Conservation (phyloP, 2,329 filamentous ascomycete genomes). For the Stagonosporopsis cucurbitacearum region DNA sequence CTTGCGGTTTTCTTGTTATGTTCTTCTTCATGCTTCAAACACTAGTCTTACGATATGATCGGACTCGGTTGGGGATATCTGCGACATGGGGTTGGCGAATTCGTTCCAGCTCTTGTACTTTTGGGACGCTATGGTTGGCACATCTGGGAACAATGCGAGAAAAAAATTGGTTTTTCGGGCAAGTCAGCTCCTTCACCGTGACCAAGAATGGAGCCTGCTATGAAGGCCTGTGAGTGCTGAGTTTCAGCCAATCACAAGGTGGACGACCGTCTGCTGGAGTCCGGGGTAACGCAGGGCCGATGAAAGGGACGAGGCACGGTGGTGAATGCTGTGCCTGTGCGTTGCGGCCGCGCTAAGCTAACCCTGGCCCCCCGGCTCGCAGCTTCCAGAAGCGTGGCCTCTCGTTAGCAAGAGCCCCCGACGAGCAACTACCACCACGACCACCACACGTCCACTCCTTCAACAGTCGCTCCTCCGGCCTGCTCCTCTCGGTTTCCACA, state of each 20-base stretch:
- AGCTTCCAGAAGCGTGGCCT: constrained; percentile 21
- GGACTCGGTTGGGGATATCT: constrained; percentile 28
- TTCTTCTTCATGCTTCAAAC: constrained; percentile 23
- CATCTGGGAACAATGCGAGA: constrained; percentile 38
- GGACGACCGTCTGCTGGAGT: background rate
- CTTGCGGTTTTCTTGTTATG: constrained; percentile 28
- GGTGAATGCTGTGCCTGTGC: constrained; percentile 15
- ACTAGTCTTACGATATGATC: constrained; percentile 18
- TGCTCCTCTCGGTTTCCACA: constrained; percentile 9
- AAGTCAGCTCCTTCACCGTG: background rate
- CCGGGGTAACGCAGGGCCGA: constrained; percentile 15
- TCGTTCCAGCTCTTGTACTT: constrained; percentile 26
- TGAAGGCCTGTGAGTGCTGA: background rate
- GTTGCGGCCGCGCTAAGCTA: constrained; percentile 7
- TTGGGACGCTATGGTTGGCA: constrained; percentile 32
- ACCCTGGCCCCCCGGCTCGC: constrained; percentile 9
- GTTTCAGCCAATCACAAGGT: constrained; percentile 6
- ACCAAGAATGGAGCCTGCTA: background rate
- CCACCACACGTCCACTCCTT: constrained; percentile 13
- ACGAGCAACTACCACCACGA: constrained; percentile 8
- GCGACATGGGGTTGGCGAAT: constrained; percentile 20
- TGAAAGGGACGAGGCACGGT: constrained; percentile 8
- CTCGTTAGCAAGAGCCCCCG: constrained; percentile 11
- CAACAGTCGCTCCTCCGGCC: constrained; percentile 10
- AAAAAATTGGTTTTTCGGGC: constrained; percentile 40